Evolutionary conservation across 208 protist species (phyloP), one percentile per base, ranked within the genome.

Genomic region (Trypanosoma rangeli): DNA sequence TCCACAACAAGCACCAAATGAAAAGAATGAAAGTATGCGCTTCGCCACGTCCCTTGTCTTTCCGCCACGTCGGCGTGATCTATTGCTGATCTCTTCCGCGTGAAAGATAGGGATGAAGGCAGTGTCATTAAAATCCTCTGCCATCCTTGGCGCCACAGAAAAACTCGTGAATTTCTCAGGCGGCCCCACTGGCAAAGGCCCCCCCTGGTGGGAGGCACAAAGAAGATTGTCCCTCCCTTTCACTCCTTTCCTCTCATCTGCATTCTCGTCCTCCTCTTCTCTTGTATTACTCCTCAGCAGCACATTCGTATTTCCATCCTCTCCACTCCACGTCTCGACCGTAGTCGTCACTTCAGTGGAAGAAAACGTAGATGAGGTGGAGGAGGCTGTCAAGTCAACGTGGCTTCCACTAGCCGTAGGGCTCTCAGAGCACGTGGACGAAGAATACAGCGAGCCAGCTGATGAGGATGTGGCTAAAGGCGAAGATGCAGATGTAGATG

Each of bases 101-200:
- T 67, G 68, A 67, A 73, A 73, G 16, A 73, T 39, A n/a, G 68
- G 68, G 12, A 60, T 18, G 13, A 66, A 24, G 29, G 58, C 31
- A 3, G 68, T 59, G 46, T 31, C 35, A 22, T 5, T 12, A 44
- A 54, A 60, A 28, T 16, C 24, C 0, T 18, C 26, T 2, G 57
- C n/a, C 1, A 37, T 12, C 35, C n/a, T 20, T 15, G 16, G 53
- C 26, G 3, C 53, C 24, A 58, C 5, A 2, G 15, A 33, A 58
- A 4, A 20, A 46, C 42, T 46, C 15, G 42, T 46, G 42, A 18
- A 18, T 1, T 46, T 46, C 8, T 16, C 42, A 5, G 13, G 8
- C 13, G 12, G 15, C 13, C 15, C 1, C 42, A 9, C 15, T 18
- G 15, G 22, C 16, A 18, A 20, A 53, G 10, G 22, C 49, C 9